phyloP scores from a whole-genome alignment of 305 asterid species.

The Stenogyne calaminthoides region DNA sequence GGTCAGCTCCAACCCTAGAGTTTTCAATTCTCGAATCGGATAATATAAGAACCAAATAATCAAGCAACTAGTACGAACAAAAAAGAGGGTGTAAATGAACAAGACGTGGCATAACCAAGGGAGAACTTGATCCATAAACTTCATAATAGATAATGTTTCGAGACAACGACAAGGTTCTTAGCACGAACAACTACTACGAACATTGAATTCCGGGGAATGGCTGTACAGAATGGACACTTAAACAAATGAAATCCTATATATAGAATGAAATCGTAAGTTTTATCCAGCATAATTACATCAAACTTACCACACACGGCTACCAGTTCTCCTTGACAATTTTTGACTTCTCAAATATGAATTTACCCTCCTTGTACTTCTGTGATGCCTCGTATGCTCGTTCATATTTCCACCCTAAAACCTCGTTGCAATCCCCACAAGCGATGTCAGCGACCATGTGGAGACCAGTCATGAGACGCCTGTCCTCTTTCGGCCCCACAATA shows the following conservation, averaged over 20 bases:
- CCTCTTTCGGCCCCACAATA: conserved; percentile 63
- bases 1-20: neutral
- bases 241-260: conserved; percentile 25
- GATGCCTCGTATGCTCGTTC: conserved; percentile 67
- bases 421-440: conserved; percentile 66
- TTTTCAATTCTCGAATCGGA: neutral
- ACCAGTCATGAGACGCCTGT: conserved; percentile 68
- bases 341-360: conserved; percentile 83
- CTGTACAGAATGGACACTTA: conserved; percentile 34
- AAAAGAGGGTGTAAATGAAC: neutral
- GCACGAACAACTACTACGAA: neutral
- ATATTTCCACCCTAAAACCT: conserved; percentile 82
- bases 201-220: neutral
- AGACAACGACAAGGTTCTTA: conserved; percentile 16
- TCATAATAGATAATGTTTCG: conserved; percentile 18
- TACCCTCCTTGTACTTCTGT: conserved; percentile 87
- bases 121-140: conserved; percentile 21
- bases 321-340: conserved; percentile 75
- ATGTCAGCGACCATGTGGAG: conserved; percentile 78
- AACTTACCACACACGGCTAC: conserved; percentile 41
- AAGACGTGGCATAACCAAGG: neutral
- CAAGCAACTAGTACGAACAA: neutral
- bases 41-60: neutral
- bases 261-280: conserved; percentile 18
- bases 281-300: conserved; percentile 16